These are phyloP conservation scores for Fusarium sp. DNA, from an alignment of 2,329 filamentous ascomycete genomes.

Conservation along the genomic window DNA sequence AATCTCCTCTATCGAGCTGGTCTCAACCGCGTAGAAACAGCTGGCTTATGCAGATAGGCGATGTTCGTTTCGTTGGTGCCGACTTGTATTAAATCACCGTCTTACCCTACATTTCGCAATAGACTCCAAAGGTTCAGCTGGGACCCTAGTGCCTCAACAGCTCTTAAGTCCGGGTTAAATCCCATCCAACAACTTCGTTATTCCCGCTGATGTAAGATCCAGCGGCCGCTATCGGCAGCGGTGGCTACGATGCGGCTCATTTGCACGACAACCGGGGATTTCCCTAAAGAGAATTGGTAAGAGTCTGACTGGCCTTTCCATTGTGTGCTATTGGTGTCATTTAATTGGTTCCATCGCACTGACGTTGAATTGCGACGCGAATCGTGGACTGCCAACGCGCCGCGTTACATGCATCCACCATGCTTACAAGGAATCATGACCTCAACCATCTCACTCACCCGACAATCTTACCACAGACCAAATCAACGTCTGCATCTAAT, in stretches of 20 bases:
- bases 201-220: neutral
- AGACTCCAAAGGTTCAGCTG: neutral
- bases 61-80: no score
- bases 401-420: neutral
- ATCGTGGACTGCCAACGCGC: neutral
- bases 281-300: neutral
- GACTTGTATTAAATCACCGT: neutral
- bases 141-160: no score
- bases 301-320: neutral
- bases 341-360: neutral
- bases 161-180: no score
- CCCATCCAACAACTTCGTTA: neutral
- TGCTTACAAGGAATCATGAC: neutral
- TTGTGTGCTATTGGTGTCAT: neutral
- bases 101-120: neutral
- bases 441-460: neutral
- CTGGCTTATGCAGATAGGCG: no score
- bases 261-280: accelerated
- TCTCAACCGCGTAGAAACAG: neutral
- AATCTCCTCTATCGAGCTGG: neutral
- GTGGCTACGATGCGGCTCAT: neutral
- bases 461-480: neutral
- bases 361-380: neutral
- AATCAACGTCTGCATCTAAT: neutral
- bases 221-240: neutral